Conservation (phyloP, 73 alveolate species). For the Tetrahymena malaccensis region DNA sequence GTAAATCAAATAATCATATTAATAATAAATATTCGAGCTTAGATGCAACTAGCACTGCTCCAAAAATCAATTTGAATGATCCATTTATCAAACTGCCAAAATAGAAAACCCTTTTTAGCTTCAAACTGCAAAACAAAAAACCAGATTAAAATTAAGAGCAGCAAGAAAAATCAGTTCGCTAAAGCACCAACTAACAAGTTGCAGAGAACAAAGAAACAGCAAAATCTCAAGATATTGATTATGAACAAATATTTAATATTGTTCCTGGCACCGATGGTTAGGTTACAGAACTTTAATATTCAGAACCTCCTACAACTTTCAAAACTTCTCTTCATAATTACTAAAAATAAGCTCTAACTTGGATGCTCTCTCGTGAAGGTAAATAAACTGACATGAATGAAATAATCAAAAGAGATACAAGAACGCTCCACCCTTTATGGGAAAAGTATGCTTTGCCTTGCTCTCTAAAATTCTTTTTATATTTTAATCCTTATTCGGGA, state of each 20-base stretch:
- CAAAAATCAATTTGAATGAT: background rate
- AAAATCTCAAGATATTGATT: constrained; percentile 2
- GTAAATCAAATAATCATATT: background rate
- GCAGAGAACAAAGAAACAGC: background rate
- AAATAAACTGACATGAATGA: constrained; percentile 1
- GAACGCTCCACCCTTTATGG: constrained; percentile 45
- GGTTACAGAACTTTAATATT: constrained; percentile 2
- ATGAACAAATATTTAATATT: background rate
- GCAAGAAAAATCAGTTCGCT: background rate
- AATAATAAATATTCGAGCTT: background rate
- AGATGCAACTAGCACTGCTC: background rate
- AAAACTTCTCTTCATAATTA: constrained; percentile 21
- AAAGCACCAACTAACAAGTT: background rate
- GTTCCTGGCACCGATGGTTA: background rate
- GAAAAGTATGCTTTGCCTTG: constrained; percentile 16
- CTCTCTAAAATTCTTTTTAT: constrained; percentile 12
- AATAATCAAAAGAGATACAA: background rate
- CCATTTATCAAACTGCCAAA: background rate
- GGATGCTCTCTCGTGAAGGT: constrained; percentile 51
- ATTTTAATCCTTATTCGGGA: constrained; percentile 49
- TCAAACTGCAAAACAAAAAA: background rate
- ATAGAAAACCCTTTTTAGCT: background rate
- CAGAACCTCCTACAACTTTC: constrained; percentile 24
- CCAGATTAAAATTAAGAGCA: background rate
- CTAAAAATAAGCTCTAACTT: constrained; percentile 44